Base-by-base conservation (phyloP, 2,329 filamentous ascomycete genomes). In the Colletotrichum sidae region DNA sequence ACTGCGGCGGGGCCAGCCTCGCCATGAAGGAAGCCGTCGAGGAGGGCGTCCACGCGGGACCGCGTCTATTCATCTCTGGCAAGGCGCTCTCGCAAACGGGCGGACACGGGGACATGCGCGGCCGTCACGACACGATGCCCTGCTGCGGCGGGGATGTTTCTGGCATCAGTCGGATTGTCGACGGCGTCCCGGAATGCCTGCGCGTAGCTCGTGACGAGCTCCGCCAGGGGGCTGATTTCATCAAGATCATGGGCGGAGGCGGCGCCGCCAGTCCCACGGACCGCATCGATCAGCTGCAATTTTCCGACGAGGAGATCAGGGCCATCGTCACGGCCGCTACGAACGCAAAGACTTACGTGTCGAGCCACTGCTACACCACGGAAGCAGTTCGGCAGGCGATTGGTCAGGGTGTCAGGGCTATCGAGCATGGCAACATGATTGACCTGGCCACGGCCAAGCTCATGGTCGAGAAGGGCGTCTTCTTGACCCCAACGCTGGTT, bases 241-340 rank as follows among this genome's bases (percentile, higher is more conserved):
- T 90, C 72, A 89, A 89, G 73, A 85, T 89, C 68, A 88, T 88
- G 85, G 78, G 78, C 1, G 80, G 81, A 6, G 86, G 87, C 2
- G 87, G 87, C 9, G 85, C 89, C 1, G 80, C 83, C 0, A 84
- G 80, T 11, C 84, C 84, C 0, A 86, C 84, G 0, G 86, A 89
- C 69, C 76, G 75, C 42, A 74, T 89, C 10, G 80, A 82, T 6
- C 79, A 82, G 69, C 73, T 84, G 8, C 86, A 89, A 71, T 89
- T 88, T 73, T 85, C 84, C 0, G 75, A 79, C 0, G 82, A 81
- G 41, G 87, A 89, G 75, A 83, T 89, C 57, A 74, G 75, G 42
- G 85, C 86, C 5, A 86, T 89, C 47, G 77, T 77, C 3, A 80
- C 79, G 33, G 81, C 83, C 2, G 86, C 86, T 1, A 74, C 71